Percentiles rank a stretch among this genome's conserved stretches.
Evolutionary conservation across 2,329 filamentous ascomycete genomes (phyloP).

Genomic region (Elsinoe necatrix): DNA sequence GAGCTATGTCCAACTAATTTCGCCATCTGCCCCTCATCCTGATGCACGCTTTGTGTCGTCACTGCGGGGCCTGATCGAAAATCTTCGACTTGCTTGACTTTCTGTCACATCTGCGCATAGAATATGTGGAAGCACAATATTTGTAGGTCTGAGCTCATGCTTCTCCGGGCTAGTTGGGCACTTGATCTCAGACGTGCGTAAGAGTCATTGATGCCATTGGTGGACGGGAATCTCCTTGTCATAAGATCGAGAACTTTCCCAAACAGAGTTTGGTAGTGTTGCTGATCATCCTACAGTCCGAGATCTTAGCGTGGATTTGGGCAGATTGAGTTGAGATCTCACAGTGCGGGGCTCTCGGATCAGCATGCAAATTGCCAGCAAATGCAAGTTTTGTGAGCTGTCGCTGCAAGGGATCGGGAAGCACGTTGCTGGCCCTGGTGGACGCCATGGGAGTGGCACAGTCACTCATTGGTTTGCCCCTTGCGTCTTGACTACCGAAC

Average conservation of each 20-base stretch:
- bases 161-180: neutral
- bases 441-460: neutral
- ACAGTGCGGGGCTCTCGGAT: conserved; percentile 7
- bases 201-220: neutral
- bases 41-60: conserved; percentile 12
- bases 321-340: conserved; percentile 16
- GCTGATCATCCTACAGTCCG: conserved; percentile 9
- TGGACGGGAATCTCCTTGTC: neutral
- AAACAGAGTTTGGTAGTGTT: conserved; percentile 12
- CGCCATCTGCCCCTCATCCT: conserved; percentile 8
- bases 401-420: conserved; percentile 9
- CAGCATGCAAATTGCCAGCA: neutral
- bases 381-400: conserved; percentile 10
- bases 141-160: neutral
- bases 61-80: conserved; percentile 12
- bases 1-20: neutral
- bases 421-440: neutral
- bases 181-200: neutral
- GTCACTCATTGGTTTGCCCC: conserved; percentile 2
- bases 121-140: neutral
- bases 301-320: conserved; percentile 13
- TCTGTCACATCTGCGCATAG: neutral
- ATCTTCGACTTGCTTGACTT: neutral
- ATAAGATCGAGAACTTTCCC: neutral
- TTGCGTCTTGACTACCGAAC: neutral